phyloP scores from a whole-genome alignment of 768 basidiomycete genomes.

The Neoboletus magnificus region DNA sequence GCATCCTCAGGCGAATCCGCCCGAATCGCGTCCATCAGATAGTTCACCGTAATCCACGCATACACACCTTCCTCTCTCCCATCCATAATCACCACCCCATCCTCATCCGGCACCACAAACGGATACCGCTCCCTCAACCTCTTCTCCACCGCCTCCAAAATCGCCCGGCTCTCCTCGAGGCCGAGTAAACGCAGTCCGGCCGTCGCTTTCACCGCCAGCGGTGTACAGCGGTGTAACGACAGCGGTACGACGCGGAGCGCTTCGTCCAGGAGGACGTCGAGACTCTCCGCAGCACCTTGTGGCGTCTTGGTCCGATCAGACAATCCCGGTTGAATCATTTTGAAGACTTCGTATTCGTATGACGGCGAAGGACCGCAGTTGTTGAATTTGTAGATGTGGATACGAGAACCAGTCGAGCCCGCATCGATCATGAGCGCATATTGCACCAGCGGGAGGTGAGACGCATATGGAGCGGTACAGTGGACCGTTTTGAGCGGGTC shows the following conservation, averaged over 20 bases:
- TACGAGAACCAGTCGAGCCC: conserved; percentile 94
- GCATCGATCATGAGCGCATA: conserved; percentile 98
- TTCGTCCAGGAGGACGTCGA: conserved; percentile 77
- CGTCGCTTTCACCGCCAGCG: conserved; percentile 89
- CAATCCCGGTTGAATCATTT: conserved; percentile 75
- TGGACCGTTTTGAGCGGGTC: conserved; percentile 69
- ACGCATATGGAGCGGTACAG: conserved; percentile 57
- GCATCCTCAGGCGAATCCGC: conserved; percentile 44
- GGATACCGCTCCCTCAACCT: conserved; percentile 59
- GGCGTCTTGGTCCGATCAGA: conserved; percentile 61
- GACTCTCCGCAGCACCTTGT: conserved; percentile 66
- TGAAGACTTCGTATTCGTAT: conserved; percentile 94
- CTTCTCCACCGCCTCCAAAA: conserved; percentile 68
- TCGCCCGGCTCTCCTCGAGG: conserved; percentile 56
- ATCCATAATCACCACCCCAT: conserved; percentile 87
- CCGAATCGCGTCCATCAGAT: conserved; percentile 74
- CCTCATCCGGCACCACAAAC: conserved; percentile 59
- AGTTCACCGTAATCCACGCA: conserved; percentile 98
- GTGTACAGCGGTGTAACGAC: conserved; percentile 62
- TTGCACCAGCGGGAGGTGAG: conserved; percentile 63
- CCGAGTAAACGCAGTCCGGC: conserved; percentile 82
- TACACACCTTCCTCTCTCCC: conserved; percentile 97
- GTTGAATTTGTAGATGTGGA: conserved; percentile 99
- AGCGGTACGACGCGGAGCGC: conserved; percentile 77
- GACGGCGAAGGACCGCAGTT: conserved; percentile 72